Base-by-base conservation (phyloP, 1,139 yeast species). In the Zhuliangozyma parablackwelliae region DNA sequence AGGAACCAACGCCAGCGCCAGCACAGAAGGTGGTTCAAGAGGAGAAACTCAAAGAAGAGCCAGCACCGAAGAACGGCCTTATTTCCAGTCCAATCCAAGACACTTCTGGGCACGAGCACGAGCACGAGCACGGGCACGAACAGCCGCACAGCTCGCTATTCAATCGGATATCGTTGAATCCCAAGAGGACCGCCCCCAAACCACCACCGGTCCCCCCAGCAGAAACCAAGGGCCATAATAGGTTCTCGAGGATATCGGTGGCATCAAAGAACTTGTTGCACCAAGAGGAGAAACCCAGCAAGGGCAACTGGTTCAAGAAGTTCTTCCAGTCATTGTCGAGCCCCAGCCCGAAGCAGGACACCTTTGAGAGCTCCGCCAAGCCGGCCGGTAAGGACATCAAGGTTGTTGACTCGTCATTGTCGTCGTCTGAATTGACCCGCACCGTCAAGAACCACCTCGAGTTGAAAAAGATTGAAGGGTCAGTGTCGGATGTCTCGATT, bases 381-480 rank as follows among this genome's bases (percentile, higher is more conserved):
- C 27, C 36, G 26, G 34, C 41, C 1, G 30, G 35, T 12, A 45
- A 41, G 37, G 59, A 62, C 43, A 52, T 65, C 12, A 53, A 53
- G 26, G 59, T 65, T 11, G 54, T 70, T 28, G 71, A 68, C 41
- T 61, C 73, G 1, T 38, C 48, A 7, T 51, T 69, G 27, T 45
- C 50, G 6, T 53, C 71, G 4, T 38, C 40, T 7, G 65, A 64
- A 26, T 56, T 69, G 33, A 52, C 63, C 39, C 48, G 65, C 33
- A 57, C 67, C 10, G 59, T 70, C 38, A 59, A 55, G 40, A 61
- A 63, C 32, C 72, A 75, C 23, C 53, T 76, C 36, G 70, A 69
- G 46, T 56, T 75, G 51, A 73, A 75, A 48, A 59, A 63, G 37
- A 63, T 73, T 40, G 81, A 76, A 52, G 81, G 81, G 0, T 63